Evolutionary conservation across 176 grass and related monocot genomes (phyloP), one percentile per base, ranked within the genome.

Genomic region (Oryza meyeriana): DNA sequence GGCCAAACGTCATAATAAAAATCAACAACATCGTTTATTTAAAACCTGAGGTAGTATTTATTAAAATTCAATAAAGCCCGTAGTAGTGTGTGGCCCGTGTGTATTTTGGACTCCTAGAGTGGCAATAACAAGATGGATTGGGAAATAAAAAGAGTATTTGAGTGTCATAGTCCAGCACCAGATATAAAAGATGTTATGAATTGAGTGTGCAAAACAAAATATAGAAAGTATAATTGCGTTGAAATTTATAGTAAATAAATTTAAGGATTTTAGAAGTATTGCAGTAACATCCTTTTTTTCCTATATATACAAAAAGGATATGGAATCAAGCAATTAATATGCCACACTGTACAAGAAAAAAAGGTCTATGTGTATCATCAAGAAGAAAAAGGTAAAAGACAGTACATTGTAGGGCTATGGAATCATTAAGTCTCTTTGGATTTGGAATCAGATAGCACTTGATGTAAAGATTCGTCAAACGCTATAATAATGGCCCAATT

Each of bases 371-470:
- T 40, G 25, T 57, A 29, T 11, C 14, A 25, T 8, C 12, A 67
- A 39, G 3, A 14, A 16, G 33, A 68, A 83, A 11, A 76, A 39
- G 63, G 31, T 84, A 7, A 45, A 81, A 2, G 26, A 3, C 29
- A 39, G 78, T 50, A 50, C 79, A 50, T 16, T 71, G 72, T 71
- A 63, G 79, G 73, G 52, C 66, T 87, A 72, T 38, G 72, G 72
- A 82, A 88, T 72, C 74, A 78, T 72, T 72, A 65, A 18, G 1
- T 16, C 41, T 22, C 8, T 65, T 65, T 76, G 68, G 47, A 45
- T 18, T 18, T 78, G 66, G 28, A 66, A 83, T 66, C 80, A 34
- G 58, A 79, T 72, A 88, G 65, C 79, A 78, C 66, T 47, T 47
- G 61, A 20, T 14, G 34, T 72, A 57, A 83, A 70, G 80, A 78